A percentile compares a stretch with the other conserved stretches of the same genome.
Conservation (phyloP, 495 filamentous ascomycete species). For the Tricharina praecox region DNA sequence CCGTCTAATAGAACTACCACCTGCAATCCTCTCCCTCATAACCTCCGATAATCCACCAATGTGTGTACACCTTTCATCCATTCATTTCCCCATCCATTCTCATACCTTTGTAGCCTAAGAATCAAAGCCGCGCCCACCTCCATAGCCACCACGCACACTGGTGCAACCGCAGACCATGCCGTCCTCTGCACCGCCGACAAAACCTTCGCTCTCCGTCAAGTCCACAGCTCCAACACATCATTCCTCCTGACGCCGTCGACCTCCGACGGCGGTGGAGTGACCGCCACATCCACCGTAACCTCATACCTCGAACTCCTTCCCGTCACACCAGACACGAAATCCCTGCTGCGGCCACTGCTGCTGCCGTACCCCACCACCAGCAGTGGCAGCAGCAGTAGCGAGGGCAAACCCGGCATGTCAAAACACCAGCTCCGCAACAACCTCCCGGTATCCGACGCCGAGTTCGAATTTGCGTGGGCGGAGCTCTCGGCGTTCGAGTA, state of each 20-base stretch:
- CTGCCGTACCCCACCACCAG: slow-evolving; percentile 6
- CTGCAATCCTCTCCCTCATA: slow-evolving; percentile 43
- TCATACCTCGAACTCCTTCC: slow-evolving; percentile 20
- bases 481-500: slow-evolving; percentile 36
- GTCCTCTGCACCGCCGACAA: slow-evolving; percentile 46
- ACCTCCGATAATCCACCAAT: slow-evolving; percentile 31
- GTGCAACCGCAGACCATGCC: slow-evolving; percentile 31
- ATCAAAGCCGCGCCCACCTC: slow-evolving; percentile 43
- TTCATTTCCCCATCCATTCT: not conserved
- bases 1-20: slow-evolving; percentile 47
- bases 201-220: slow-evolving; percentile 52
- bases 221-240: slow-evolving; percentile 55
- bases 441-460: slow-evolving; percentile 32
- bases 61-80: slow-evolving; percentile 27
- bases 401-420: not conserved
- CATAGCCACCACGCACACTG: too few relatives aligned
- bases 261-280: slow-evolving; percentile 11
- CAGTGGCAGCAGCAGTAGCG: not conserved
- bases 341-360: slow-evolving; percentile 9
- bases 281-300: slow-evolving; percentile 12
- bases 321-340: not conserved
- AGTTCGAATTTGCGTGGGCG: slow-evolving; percentile 35
- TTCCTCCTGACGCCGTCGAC: slow-evolving; percentile 41
- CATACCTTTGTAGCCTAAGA: slow-evolving; percentile 33
- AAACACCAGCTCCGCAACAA: slow-evolving; percentile 27